Base-by-base conservation (phyloP, 2,329 filamentous ascomycete genomes). In the Madurella mycetomatis region DNA sequence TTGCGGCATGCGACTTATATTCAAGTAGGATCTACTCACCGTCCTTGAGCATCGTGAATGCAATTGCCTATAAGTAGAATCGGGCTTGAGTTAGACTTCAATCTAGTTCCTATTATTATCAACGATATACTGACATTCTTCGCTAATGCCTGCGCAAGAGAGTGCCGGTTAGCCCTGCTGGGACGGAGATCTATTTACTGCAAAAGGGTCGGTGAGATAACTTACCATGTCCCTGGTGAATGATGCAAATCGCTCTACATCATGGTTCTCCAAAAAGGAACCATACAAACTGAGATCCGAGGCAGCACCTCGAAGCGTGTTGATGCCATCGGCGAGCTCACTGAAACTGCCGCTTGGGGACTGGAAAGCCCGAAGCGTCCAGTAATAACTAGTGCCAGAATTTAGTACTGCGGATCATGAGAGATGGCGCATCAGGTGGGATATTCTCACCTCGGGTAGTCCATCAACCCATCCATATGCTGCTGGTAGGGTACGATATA, bases 11-110 rank as follows among this genome's bases (percentile, higher is more conserved):
- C 25, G 25, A 4, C 3, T 4, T 25, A 25, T 25, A 7, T 25
- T 25, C 7, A 25, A 7, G 4, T 25, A 25, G 25, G 25, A 25
- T 25, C 25, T 25, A 47, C 56, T 31, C 41, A 60, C 59, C 81
- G 59, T 83, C 76, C 37, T 69, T 70, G 41, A 83, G 73, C 53
- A 84, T 73, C 2, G 72, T 80, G 64, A 77, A 82, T 1, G 78
- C 74, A 53, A 82, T 72, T 16, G 77, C 71, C 59, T 64, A 34
- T 16, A 5, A 5, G 12, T 25, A 25, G 25, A 4, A 25, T 25
- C 25, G 7, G 7, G 25, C 25, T 7, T 25, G 25, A 7, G 7
- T 25, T 7, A 25, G 25, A 4, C 25, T 7, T 7, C 25, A 25
- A 25, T 3, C 25, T 25, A 25, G 7, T 25, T 25, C n/a, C 19